Evolutionary conservation across 139 green algal species (phyloP).

Genomic region (Gonium pectorale): DNA sequence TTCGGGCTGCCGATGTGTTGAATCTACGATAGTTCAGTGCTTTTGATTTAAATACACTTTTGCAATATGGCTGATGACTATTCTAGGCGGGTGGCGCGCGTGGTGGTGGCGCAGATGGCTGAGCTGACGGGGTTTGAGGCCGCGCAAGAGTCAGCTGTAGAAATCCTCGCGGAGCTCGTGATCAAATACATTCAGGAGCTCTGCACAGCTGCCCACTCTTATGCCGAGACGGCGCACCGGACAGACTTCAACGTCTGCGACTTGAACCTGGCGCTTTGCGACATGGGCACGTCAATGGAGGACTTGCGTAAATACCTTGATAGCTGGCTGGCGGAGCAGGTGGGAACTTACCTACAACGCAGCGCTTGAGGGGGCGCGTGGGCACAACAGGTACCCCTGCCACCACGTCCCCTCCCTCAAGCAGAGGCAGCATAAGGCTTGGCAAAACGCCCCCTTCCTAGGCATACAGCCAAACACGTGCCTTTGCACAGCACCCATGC

Average conservation of each 20-base stretch:
- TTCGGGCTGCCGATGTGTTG: neutral
- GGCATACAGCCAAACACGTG: no score
- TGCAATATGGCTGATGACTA: conserved; percentile 80
- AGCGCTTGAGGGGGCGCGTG: no score
- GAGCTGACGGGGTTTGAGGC: conserved; percentile 78
- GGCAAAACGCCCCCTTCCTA: no score
- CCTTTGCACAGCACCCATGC: no score
- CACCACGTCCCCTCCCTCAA: no score
- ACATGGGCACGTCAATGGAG: conserved; percentile 74
- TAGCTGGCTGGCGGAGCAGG: conserved; percentile 32
- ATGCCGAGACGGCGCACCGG: conserved; percentile 83
- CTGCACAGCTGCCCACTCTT: conserved; percentile 65
- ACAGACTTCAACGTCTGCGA: conserved; percentile 81
- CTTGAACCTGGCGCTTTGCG: conserved; percentile 78
- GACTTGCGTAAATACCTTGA: conserved; percentile 64
- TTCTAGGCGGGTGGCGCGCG: conserved; percentile 64
- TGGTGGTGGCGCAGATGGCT: conserved; percentile 74
- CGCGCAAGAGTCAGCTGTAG: conserved; percentile 78
- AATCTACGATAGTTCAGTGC: neutral
- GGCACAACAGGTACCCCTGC: no score
- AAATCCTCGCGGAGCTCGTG: conserved; percentile 86
- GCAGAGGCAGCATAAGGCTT: no score
- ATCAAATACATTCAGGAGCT: conserved; percentile 83
- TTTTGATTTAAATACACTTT: neutral
- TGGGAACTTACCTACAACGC: neutral